Percentiles rank a stretch among this genome's conserved stretches.
These are phyloP conservation scores for Cucurbita maxima DNA, from an alignment of 306 rosid species.

Conservation along the genomic window DNA sequence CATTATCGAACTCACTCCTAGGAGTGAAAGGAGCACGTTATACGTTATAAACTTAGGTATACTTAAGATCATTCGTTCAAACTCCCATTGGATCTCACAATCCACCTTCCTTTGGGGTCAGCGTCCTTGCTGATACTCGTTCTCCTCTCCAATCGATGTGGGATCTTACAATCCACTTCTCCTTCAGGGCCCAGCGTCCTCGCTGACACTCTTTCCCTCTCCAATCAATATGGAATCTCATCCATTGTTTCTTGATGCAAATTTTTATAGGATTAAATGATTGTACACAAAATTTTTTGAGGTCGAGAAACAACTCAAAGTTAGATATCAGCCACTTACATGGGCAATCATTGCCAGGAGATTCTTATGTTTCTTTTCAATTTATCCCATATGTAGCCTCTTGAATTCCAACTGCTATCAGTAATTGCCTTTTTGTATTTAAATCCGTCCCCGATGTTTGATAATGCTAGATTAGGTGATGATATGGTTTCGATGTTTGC, in stretches of 20 bases:
- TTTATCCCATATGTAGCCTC: not conserved
- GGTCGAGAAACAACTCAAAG: not conserved
- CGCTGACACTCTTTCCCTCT: too few relatives aligned
- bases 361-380: not conserved
- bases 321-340: not conserved
- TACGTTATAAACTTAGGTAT: not conserved
- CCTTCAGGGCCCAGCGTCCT: too few relatives aligned
- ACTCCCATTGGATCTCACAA: not conserved
- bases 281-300: not conserved
- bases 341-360: not conserved
- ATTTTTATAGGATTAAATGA: not conserved
- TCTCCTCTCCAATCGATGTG: too few relatives aligned
- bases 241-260: not conserved
- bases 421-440: not conserved
- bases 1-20: not conserved
- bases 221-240: too few relatives aligned
- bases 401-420: not conserved
- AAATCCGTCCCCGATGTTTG: not conserved
- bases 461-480: not conserved
- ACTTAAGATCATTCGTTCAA: not conserved
- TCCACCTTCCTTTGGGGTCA: too few relatives aligned
- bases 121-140: too few relatives aligned
- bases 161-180: too few relatives aligned
- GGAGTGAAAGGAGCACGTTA: not conserved
- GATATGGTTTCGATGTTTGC: constrained; percentile 12